Evolutionary conservation across 306 rosid species (phyloP).

Genomic region (Cajanus cajan): DNA sequence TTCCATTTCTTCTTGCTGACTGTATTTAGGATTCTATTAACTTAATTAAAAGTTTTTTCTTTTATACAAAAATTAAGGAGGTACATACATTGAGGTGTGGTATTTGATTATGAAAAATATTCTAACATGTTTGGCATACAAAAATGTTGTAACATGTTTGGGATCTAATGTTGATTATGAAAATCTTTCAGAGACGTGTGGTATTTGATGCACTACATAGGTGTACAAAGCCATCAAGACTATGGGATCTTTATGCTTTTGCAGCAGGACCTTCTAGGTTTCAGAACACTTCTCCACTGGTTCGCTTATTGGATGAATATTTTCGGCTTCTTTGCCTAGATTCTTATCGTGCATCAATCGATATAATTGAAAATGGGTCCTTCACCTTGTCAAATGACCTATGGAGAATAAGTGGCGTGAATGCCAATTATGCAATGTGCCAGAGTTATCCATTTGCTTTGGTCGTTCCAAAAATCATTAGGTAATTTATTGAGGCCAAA

Average conservation of each 20-base stretch:
- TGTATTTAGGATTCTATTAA: not conserved
- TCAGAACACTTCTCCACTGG: slow-evolving; percentile 61
- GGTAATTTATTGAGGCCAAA: slow-evolving; percentile 53
- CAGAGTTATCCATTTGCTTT: slow-evolving; percentile 93
- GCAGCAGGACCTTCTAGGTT: slow-evolving; percentile 73
- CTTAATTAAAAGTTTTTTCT: not conserved
- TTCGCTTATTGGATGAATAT: slow-evolving; percentile 85
- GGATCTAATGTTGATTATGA: slow-evolving; percentile 41
- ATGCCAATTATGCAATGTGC: slow-evolving; percentile 70
- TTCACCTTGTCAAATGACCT: slow-evolving; percentile 72
- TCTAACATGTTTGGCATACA: too few species aligned
- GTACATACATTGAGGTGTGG: too few species aligned
- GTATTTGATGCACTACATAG: slow-evolving; percentile 66
- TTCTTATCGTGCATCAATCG: slow-evolving; percentile 49
- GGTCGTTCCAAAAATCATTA: slow-evolving; percentile 70
- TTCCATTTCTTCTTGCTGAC: not conserved
- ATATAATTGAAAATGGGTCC: slow-evolving; percentile 74
- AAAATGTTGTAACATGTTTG: too few species aligned
- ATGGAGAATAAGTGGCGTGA: slow-evolving; percentile 87
- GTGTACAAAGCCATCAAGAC: slow-evolving; percentile 61
- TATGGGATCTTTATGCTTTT: slow-evolving; percentile 92
- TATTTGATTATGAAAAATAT: too few species aligned
- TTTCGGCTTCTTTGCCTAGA: slow-evolving; percentile 86
- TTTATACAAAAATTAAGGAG: not conserved
- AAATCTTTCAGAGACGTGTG: slow-evolving; percentile 62